These are phyloP conservation scores for Leersia perrieri DNA, from an alignment of 176 grass and related monocot species.

Conservation along the genomic window DNA sequence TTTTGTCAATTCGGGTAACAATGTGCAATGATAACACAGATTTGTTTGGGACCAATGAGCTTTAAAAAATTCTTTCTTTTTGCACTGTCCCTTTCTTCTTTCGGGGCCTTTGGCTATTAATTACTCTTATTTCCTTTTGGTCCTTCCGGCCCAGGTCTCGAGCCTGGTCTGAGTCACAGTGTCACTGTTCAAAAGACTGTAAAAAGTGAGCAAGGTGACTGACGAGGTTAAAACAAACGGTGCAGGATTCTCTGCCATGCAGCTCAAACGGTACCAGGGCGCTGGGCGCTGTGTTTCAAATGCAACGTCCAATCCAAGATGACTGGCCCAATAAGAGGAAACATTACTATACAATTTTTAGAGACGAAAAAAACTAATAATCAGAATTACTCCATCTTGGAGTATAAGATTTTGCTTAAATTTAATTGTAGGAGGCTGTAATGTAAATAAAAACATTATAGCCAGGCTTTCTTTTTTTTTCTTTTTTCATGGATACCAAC, in stretches of 20 bases:
- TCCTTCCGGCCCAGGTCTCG: slow-evolving; percentile 7
- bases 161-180: slow-evolving; percentile 25
- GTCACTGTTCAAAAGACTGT: slow-evolving; percentile 40
- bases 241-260: slow-evolving; percentile 32
- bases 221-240: slow-evolving; percentile 15
- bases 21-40: slow-evolving; percentile 17
- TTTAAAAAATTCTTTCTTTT: slow-evolving; percentile 37
- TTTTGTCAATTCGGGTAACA: background rate
- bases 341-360: background rate
- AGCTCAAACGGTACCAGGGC: slow-evolving; percentile 21
- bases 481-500: too few relatives aligned
- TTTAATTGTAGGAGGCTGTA: too few relatives aligned
- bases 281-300: slow-evolving; percentile 12
- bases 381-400: too few relatives aligned
- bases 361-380: too few relatives aligned
- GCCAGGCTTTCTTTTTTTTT: too few relatives aligned
- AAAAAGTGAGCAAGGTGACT: slow-evolving; percentile 32
- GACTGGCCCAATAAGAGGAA: background rate
- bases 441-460: too few relatives aligned
- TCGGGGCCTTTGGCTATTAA: slow-evolving; percentile 37
- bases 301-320: slow-evolving; percentile 10
- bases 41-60: slow-evolving; percentile 49
- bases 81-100: slow-evolving; percentile 35
- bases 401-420: too few relatives aligned
- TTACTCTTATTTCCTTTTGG: slow-evolving; percentile 38